A percentile compares a stretch with the other conserved stretches of the same genome.
phyloP scores from a whole-genome alignment of 2,329 filamentous ascomycete species.

The Trematosphaeria pertusa region DNA sequence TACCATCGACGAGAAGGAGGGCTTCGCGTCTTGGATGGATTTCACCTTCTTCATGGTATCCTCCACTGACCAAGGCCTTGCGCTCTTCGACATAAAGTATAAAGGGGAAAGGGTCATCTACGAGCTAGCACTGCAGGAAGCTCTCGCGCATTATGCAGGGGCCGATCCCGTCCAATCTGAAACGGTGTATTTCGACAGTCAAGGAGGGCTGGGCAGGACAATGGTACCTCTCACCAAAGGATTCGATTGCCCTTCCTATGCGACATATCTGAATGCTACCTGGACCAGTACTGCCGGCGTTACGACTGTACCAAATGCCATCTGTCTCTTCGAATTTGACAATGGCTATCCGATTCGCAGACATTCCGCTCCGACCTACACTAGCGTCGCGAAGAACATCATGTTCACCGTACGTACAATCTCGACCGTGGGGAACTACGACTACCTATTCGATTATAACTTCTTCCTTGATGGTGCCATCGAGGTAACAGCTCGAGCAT shows the following conservation, averaged over 20 bases:
- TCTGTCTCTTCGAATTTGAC: constrained; percentile 53
- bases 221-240: constrained; percentile 53
- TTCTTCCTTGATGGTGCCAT: constrained; percentile 39
- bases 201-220: constrained; percentile 58
- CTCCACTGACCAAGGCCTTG: constrained; percentile 56
- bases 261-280: constrained; percentile 58
- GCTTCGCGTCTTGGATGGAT: constrained; percentile 61
- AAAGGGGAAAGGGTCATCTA: constrained; percentile 64
- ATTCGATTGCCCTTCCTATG: constrained; percentile 61
- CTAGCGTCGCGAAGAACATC: constrained; percentile 42
- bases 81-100: constrained; percentile 60
- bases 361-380: constrained; percentile 31
- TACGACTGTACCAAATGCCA: constrained; percentile 54
- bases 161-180: constrained; percentile 57
- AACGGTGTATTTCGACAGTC: constrained; percentile 57
- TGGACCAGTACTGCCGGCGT: constrained; percentile 48
- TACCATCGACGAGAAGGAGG: constrained; percentile 50
- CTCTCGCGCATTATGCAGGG: constrained; percentile 61
- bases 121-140: constrained; percentile 63
- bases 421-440: constrained; percentile 55
- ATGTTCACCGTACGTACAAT: constrained; percentile 55
- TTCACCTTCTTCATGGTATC: constrained; percentile 62
- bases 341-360: constrained; percentile 40
- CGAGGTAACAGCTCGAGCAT: constrained; percentile 33
- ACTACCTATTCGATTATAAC: constrained; percentile 35